phyloP scores from a whole-genome alignment of 208 protist genomes.

The Herpetomonas muscarum region DNA sequence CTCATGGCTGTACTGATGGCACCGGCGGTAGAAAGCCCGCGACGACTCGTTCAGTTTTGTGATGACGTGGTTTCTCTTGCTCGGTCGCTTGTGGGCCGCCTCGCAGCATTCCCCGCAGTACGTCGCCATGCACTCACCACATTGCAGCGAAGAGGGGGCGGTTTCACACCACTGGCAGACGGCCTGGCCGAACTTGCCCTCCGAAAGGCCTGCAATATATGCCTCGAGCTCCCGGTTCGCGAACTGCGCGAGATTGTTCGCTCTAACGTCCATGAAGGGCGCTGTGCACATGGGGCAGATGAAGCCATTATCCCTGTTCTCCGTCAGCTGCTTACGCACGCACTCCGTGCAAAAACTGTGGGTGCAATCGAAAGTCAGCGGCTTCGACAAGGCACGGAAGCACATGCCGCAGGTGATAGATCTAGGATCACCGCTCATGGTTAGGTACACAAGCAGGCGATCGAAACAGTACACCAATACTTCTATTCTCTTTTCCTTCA shows the following conservation, averaged over 20 bases:
- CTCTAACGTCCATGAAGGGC: slow-evolving; percentile 20
- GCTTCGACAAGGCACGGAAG: slow-evolving; percentile 56
- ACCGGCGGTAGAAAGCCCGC: slow-evolving; percentile 41
- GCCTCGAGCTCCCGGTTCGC: slow-evolving; percentile 31
- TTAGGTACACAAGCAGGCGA: neutral
- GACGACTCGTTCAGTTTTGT: slow-evolving; percentile 26
- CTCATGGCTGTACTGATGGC: slow-evolving; percentile 52
- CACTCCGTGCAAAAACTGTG: slow-evolving; percentile 62
- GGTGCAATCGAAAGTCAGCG: slow-evolving; percentile 51
- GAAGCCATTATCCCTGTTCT: slow-evolving; percentile 35
- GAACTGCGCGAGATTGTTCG: slow-evolving; percentile 29
- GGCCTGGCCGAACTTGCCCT: slow-evolving; percentile 23
- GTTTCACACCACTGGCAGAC: slow-evolving; percentile 82
- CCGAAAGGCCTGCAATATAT: slow-evolving; percentile 39
- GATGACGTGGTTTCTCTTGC: slow-evolving; percentile 52
- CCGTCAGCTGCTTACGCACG: slow-evolving; percentile 32
- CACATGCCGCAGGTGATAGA: slow-evolving; percentile 72
- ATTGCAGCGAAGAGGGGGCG: slow-evolving; percentile 42
- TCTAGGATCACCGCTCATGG: slow-evolving; percentile 9
- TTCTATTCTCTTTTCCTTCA: too few relatives aligned
- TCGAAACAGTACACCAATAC: slow-evolving; percentile 9
- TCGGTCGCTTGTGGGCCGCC: slow-evolving; percentile 75
- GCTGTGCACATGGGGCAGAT: slow-evolving; percentile 55
- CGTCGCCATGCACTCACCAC: slow-evolving; percentile 59
- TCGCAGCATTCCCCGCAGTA: slow-evolving; percentile 66